phyloP scores from a whole-genome alignment of 2,329 filamentous ascomycete genomes.

The Dothistroma pini region DNA sequence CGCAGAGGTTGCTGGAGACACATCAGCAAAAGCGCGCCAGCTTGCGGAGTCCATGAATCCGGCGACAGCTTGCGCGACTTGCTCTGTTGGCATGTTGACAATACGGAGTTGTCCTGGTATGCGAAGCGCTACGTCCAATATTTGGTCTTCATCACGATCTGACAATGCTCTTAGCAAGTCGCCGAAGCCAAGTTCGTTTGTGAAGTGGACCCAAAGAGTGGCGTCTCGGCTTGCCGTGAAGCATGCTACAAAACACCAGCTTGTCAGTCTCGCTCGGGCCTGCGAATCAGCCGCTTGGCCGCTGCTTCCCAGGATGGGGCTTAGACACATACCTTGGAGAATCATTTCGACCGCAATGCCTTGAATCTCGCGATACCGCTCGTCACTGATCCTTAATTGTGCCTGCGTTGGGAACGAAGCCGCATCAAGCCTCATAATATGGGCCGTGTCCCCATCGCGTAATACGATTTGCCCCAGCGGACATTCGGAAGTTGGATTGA shows the following conservation, averaged over 20 bases:
- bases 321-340: background rate
- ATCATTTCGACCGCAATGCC: background rate
- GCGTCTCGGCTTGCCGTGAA: background rate
- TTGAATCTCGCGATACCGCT: background rate
- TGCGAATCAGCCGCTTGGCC: background rate
- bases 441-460: slow-evolving; percentile 12
- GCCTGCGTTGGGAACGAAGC: slow-evolving; percentile 11
- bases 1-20: slow-evolving; percentile 12
- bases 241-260: background rate
- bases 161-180: slow-evolving; percentile 6
- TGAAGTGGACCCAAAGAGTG: background rate
- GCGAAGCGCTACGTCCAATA: background rate
- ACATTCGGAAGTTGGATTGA: slow-evolving; percentile 11
- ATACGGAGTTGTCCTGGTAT: background rate
- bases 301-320: background rate
- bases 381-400: slow-evolving; percentile 4
- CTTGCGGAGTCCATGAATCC: slow-evolving; percentile 14
- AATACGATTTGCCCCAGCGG: slow-evolving; percentile 17
- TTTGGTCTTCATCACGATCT: background rate
- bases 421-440: slow-evolving; percentile 14
- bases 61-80: slow-evolving; percentile 17
- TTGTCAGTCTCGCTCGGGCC: background rate
- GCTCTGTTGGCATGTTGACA: background rate
- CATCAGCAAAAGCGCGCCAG: slow-evolving; percentile 9
- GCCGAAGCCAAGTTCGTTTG: background rate